phyloP scores from a whole-genome alignment of 176 grass and related monocot genomes.

The Ensete glaucum region DNA sequence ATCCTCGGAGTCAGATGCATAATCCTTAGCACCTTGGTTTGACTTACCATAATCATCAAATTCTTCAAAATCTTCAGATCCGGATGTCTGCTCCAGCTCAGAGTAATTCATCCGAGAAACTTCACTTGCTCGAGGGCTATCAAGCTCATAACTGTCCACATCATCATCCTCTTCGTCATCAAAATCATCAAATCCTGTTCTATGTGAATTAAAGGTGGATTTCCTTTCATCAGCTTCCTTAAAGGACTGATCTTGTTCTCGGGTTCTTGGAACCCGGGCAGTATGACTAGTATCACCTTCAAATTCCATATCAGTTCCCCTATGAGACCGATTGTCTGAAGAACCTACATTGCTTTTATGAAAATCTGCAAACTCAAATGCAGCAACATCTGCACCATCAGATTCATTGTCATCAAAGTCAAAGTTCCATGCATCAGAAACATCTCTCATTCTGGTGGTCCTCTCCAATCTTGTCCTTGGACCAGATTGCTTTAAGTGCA shows the following conservation, averaged over 20 bases:
- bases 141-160: slow-evolving; percentile 84
- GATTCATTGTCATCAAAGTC: slow-evolving; percentile 98
- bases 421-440: slow-evolving; percentile 85
- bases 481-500: slow-evolving; percentile 39
- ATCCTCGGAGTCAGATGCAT: slow-evolving; percentile 39
- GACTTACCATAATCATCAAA: slow-evolving; percentile 28
- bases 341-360: slow-evolving; percentile 29
- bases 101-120: slow-evolving; percentile 63
- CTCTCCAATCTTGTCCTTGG: slow-evolving; percentile 35
- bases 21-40: slow-evolving; percentile 23
- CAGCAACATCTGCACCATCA: slow-evolving; percentile 90
- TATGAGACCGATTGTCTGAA: slow-evolving; percentile 25
- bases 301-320: slow-evolving; percentile 29
- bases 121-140: slow-evolving; percentile 38
- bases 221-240: slow-evolving; percentile 28
- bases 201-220: slow-evolving; percentile 26
- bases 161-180: slow-evolving; percentile 78
- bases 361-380: slow-evolving; percentile 89
- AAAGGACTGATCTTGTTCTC: slow-evolving; percentile 24
- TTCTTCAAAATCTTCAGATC: slow-evolving; percentile 44
- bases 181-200: slow-evolving; percentile 85
- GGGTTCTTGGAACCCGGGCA: slow-evolving; percentile 22
- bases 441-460: slow-evolving; percentile 46
- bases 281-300: slow-evolving; percentile 30
- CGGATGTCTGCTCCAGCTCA: slow-evolving; percentile 57